A percentile compares a stretch with the other conserved stretches of the same genome.
Evolutionary conservation across 192 early-diverging fungal genomes (phyloP).

Genomic region (Backusella tuberculispora): DNA sequence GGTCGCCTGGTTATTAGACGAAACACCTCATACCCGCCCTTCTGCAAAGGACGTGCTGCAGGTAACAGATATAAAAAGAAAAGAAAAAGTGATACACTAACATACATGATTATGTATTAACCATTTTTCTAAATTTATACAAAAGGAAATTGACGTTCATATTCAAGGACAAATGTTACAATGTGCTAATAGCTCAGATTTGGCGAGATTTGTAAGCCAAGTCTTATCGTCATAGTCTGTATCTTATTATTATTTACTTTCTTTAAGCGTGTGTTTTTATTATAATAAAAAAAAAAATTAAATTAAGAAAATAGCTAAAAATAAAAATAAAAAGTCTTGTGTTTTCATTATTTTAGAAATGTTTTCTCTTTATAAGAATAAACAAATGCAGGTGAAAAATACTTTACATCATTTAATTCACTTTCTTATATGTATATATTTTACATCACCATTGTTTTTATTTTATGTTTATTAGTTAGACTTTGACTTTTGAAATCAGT

Average conservation of each 20-base stretch:
- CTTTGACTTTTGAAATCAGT: no score
- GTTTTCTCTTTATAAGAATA: background rate
- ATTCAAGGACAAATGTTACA: conserved; percentile 35
- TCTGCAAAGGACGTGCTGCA: conserved; percentile 37
- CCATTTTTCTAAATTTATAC: background rate
- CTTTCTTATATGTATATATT: no score
- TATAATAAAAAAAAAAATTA: background rate
- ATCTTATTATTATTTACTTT: background rate
- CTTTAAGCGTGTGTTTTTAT: background rate
- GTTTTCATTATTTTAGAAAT: background rate
- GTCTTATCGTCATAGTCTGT: conserved; percentile 25
- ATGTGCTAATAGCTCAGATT: conserved; percentile 26
- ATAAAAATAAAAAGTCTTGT: background rate
- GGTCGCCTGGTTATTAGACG: conserved; percentile 45
- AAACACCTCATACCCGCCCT: conserved; percentile 33
- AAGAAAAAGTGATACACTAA: background rate
- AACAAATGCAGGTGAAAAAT: no score
- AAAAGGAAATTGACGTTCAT: conserved; percentile 42
- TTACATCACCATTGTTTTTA: no score
- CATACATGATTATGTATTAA: background rate
- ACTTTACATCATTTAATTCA: no score
- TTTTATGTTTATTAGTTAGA: no score
- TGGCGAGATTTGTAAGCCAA: conserved; percentile 35
- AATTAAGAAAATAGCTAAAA: background rate
- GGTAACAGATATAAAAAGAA: conserved; percentile 20